These are phyloP conservation scores for Omphalea diandra DNA, from an alignment of 441 rosid species.

Conservation along the genomic window DNA sequence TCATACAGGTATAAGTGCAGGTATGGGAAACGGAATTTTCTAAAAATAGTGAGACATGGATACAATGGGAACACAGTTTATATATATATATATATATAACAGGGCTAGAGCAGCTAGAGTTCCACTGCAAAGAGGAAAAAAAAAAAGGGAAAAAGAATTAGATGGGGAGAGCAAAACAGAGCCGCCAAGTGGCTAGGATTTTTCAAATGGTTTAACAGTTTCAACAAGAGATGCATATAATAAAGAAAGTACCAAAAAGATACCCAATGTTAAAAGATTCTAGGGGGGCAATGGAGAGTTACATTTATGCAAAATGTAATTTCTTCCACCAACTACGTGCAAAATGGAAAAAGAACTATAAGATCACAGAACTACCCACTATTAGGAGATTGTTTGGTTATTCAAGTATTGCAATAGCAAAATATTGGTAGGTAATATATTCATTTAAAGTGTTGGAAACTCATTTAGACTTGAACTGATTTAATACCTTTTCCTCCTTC, in stretches of 20 bases:
- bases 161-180: too few species aligned
- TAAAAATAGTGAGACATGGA: too few species aligned
- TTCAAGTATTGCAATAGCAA: neutral
- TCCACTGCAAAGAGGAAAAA: too few species aligned
- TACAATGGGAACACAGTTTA: too few species aligned
- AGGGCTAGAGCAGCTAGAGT: too few species aligned
- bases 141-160: too few species aligned
- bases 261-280: neutral
- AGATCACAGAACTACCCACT: neutral
- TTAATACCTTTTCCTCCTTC: slow-evolving; percentile 86
- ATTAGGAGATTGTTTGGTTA: neutral
- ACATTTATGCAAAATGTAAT: neutral
- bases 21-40: too few species aligned
- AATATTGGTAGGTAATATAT: neutral
- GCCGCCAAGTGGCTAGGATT: too few species aligned
- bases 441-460: neutral
- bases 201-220: too few species aligned
- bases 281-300: neutral
- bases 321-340: neutral
- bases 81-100: too few species aligned
- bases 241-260: neutral
- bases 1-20: too few species aligned
- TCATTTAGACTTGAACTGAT: neutral
- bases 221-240: neutral
- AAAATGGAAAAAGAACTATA: too few species aligned